Base-by-base conservation (phyloP, 176 grass and related monocot species). In the Alloteropsis semialata region DNA sequence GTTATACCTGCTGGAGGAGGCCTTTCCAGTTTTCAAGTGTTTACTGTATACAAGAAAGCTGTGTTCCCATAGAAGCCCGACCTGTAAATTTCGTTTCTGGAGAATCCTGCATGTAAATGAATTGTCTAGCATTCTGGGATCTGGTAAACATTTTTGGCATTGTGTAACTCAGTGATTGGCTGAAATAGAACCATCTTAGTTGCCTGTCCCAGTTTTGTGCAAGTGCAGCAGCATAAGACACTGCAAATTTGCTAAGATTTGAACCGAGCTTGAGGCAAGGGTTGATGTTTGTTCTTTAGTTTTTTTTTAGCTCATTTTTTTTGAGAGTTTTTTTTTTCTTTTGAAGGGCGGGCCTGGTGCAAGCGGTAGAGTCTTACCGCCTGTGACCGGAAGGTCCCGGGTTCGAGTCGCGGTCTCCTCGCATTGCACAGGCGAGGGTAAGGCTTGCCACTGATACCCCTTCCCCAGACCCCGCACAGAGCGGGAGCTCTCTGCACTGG, bases 101-200 rank as follows among this genome's bases (percentile, higher is more conserved):
- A 78, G n/a, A 78, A 46, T 78, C 24, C 16, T 30, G 37, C n/a
- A 6, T 45, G 56, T 77, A 79, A 79, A 79, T 37, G 76, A 65
- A 24, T 32, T 44, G 15, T 77, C 14, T 38, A 60, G 18, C 27
- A 33, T 78, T 78, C 3, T 46, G 41, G n/a, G 38, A 25, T 69
- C 5, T 44, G 13, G 13, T 28, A 24, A 62, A 22, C 8, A 77
- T 43, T 62, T 42, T 78, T 45, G 38, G 17, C 17, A 46, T 29
- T 25, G 24, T 57, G 1, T 59, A 39, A 58, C 14, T 59, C 13
- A 10, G 14, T 59, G 74, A 28, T 30, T 42, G 53, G 18, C 16
- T 44, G 16, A 42, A 77, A 61, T 30, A 30, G 14, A 46, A 28
- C 15, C 5, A 21, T 76, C 2, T 39, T 8, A 66, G 8, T 8